A percentile compares a stretch with the other conserved stretches of the same genome.
Conservation (phyloP, 2,329 filamentous ascomycete genomes). For the Ceratocystis huliohia region DNA sequence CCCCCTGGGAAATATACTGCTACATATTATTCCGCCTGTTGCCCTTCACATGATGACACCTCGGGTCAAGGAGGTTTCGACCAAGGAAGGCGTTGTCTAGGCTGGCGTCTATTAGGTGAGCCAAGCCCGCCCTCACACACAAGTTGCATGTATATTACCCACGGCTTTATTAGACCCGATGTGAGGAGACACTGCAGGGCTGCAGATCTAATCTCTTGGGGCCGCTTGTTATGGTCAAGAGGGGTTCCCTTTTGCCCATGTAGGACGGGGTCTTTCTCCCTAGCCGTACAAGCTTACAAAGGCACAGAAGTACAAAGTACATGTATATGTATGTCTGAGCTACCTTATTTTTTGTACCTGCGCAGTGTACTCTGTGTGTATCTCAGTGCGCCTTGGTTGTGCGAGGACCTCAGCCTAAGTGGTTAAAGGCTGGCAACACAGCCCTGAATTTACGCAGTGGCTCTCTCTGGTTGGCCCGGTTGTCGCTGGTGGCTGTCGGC, state of each 20-base stretch:
- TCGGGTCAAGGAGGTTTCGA: neutral
- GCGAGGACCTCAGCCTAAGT: neutral
- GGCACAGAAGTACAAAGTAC: too few species aligned
- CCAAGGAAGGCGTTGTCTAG: neutral
- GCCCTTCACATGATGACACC: neutral
- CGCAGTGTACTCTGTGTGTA: too few species aligned
- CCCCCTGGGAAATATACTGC: neutral
- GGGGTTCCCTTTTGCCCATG: neutral
- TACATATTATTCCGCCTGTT: neutral
- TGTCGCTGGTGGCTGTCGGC: neutral
- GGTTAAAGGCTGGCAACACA: neutral
- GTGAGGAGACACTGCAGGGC: neutral
- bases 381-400: too few species aligned
- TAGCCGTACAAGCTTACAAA: neutral
- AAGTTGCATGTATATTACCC: neutral
- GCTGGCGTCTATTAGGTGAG: neutral
- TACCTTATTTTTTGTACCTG: neutral
- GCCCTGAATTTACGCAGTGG: neutral
- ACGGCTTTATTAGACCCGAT: neutral
- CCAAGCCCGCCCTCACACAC: neutral
- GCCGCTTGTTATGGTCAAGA: neutral
- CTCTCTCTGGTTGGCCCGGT: neutral
- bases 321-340: neutral
- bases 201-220: constrained; percentile 5
- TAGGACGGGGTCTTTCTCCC: neutral